These are phyloP conservation scores for Aquilaria yunnanensis DNA, from an alignment of 345 rosid genomes.

Conservation along the genomic window DNA sequence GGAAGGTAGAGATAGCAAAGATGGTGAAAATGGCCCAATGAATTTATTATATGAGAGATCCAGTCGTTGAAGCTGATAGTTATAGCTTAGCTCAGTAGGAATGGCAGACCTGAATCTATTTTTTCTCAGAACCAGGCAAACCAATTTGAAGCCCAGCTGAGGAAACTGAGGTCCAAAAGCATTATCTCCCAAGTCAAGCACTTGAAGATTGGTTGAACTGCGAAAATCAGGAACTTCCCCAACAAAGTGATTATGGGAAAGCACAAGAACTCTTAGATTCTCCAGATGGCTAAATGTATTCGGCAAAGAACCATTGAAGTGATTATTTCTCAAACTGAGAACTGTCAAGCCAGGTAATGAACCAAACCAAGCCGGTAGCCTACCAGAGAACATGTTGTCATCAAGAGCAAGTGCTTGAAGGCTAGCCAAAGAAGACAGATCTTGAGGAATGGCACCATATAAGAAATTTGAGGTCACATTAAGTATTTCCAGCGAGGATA, in stretches of 20 bases:
- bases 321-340: constrained; percentile 69
- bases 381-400: constrained; percentile 66
- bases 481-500: constrained; percentile 70
- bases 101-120: constrained; percentile 83
- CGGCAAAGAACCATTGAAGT: constrained; percentile 70
- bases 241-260: constrained; percentile 66
- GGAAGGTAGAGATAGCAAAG: constrained; percentile 62
- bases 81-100: constrained; percentile 46
- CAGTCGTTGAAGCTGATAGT: constrained; percentile 68
- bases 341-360: constrained; percentile 52
- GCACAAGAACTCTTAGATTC: constrained; percentile 71
- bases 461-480: constrained; percentile 79
- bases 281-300: constrained; percentile 51
- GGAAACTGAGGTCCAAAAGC: constrained; percentile 75
- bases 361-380: constrained; percentile 59
- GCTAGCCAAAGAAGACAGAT: constrained; percentile 46
- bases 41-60: constrained; percentile 78
- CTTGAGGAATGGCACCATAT: constrained; percentile 54
- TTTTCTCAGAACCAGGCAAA: constrained; percentile 61
- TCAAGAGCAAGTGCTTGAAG: constrained; percentile 86
- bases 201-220: constrained; percentile 73
- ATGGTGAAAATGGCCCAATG: constrained; percentile 69
- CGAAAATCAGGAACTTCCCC: constrained; percentile 72
- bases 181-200: constrained; percentile 83
- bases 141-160: constrained; percentile 59